Base-by-base conservation (phyloP, 169 alveolate genomes). In the Plasmodium gonderi region DNA sequence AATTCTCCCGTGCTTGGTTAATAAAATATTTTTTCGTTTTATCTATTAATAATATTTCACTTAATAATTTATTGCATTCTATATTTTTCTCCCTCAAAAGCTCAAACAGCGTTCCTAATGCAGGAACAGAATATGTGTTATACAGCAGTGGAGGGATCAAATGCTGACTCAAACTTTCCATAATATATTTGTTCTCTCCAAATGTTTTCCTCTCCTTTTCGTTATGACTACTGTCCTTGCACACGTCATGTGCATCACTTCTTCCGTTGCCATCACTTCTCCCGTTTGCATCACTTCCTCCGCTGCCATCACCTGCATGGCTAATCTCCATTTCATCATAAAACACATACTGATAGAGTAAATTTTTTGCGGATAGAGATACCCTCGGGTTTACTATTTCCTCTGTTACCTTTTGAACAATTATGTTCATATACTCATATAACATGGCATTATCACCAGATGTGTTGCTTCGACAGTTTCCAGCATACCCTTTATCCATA, bases 91-190 rank as follows among this genome's bases (percentile, higher is more conserved):
- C 91, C 26, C 74, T 90, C 8, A 90, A 38, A 0, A 90, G 26
- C 20, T 90, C 91, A 17, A 64, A 90, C 40, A 90, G 40, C 0
- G 60, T 67, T 7, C 38, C 90, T 38, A 90, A 47, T 17, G 94
- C 90, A 36, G 91, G 87, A 20, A 90, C 94, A 1, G 94, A 65
- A 33, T 90, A 90, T 0, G 82, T 67, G 54, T 90, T 78, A 45
- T 90, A 90, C 40, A 90, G 40, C 36, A 90, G 40, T 0, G 94
- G 94, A 42, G 77, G 80, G 26, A 90, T 90, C 6, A 78, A 78
- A 67, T 90, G 76, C 44, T 90, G 94, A 45, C 44, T 77, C 20
- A 20, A 31, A 64, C 94, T 90, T 38, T 90, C 94, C 17, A 45
- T n/a, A 31, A 42, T 23, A 72, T 78, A 90, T 69, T 65, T 76